These are phyloP conservation scores for Lentinula detonsa DNA, from an alignment of 768 basidiomycete species.

Conservation along the genomic window DNA sequence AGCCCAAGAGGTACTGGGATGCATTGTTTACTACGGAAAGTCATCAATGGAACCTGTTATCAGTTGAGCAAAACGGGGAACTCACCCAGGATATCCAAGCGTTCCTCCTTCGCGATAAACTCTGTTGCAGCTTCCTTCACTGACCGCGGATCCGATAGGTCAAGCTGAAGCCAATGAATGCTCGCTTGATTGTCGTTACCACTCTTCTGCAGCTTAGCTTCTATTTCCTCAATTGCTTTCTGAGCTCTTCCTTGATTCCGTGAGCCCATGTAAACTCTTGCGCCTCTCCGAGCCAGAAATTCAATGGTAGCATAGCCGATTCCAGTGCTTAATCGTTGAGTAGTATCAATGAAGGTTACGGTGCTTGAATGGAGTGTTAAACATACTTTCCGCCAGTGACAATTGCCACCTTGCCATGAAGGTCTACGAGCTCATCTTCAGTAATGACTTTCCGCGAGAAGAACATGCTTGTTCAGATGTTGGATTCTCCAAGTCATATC, in stretches of 20 bases:
- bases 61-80: constrained; percentile 1
- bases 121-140: constrained; percentile 12
- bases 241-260: constrained; percentile 24
- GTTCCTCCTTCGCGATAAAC: constrained; percentile 29
- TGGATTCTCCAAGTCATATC: too few species aligned
- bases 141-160: constrained; percentile 32
- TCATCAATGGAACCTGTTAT: not conserved
- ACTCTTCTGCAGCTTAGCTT: not conserved
- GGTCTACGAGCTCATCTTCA: too few species aligned
- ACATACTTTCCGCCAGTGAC: constrained; percentile 45
- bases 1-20: not conserved
- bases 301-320: not conserved
- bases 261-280: constrained; percentile 31
- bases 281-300: constrained; percentile 30
- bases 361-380: not conserved
- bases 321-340: not conserved
- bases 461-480: too few species aligned
- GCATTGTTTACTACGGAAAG: constrained; percentile 5
- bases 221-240: constrained; percentile 22
- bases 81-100: constrained; percentile 36
- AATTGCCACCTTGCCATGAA: constrained; percentile 35
- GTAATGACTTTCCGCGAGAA: too few species aligned
- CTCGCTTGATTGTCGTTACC: constrained; percentile 12
- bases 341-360: constrained; percentile 1
- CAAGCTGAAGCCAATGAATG: constrained; percentile 29